phyloP scores from a whole-genome alignment of 1,284 basidiomycete species.

The Ustilago tritici region DNA sequence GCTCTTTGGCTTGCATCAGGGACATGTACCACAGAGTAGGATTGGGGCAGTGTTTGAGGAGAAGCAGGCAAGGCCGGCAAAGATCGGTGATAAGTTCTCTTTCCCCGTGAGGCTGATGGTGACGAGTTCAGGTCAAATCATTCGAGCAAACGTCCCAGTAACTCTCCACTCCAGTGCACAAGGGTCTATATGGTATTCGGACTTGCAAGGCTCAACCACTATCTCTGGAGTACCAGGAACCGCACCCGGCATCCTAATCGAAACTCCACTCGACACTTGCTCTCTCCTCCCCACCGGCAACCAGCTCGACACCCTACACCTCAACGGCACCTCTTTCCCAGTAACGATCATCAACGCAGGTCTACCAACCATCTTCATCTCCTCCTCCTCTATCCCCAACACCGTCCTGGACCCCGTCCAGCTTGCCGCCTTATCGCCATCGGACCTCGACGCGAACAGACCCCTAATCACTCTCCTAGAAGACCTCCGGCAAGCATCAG shows the following conservation, averaged over 20 bases:
- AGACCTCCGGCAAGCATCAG: slow-evolving; percentile 44
- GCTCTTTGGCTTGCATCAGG: slow-evolving; percentile 51
- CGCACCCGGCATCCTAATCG: slow-evolving; percentile 57
- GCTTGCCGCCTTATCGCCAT: slow-evolving; percentile 15
- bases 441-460: slow-evolving; percentile 54
- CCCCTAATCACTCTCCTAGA: slow-evolving; percentile 52
- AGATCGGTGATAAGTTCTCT: slow-evolving; percentile 12
- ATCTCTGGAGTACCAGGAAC: slow-evolving; percentile 67
- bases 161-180: background rate
- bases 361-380: slow-evolving; percentile 63
- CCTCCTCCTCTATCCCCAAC: slow-evolving; percentile 32
- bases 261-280: slow-evolving; percentile 50
- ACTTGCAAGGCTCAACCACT: slow-evolving; percentile 38
- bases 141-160: slow-evolving; percentile 57
- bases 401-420: slow-evolving; percentile 25
- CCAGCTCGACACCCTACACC: slow-evolving; percentile 35
- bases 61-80: background rate
- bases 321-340: slow-evolving; percentile 21
- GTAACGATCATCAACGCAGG: slow-evolving; percentile 64
- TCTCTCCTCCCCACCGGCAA: slow-evolving; percentile 54
- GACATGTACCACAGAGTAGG: slow-evolving; percentile 24
- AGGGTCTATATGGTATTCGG: slow-evolving; percentile 34
- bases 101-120: slow-evolving; percentile 54
- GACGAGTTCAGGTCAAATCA: slow-evolving; percentile 56
- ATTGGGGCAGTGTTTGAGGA: slow-evolving; percentile 24